These are phyloP conservation scores for Pholiota conissans DNA, from an alignment of 768 basidiomycete species.

Conservation along the genomic window DNA sequence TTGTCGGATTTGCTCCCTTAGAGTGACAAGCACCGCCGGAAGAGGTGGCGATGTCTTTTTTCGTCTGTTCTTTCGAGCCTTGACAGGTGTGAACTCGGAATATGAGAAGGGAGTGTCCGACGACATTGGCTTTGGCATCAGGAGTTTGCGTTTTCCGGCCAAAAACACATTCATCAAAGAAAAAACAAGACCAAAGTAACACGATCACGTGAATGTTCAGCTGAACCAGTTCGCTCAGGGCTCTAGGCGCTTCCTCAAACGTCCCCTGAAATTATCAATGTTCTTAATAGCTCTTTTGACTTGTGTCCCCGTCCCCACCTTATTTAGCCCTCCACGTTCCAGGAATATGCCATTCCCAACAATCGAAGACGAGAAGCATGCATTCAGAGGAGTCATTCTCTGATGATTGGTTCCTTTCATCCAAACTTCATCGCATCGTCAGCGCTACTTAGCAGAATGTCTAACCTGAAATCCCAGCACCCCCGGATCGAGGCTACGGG, in stretches of 20 bases:
- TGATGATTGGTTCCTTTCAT: neutral
- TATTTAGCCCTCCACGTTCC: neutral
- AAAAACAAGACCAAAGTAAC: neutral
- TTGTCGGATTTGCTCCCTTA: slow-evolving; percentile 45
- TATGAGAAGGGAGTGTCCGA: slow-evolving; percentile 36
- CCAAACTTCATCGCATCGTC: neutral
- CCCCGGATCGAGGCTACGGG: neutral
- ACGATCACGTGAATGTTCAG: neutral
- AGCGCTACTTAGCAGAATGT: neutral
- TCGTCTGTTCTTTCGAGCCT: slow-evolving; percentile 50
- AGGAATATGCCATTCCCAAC: neutral
- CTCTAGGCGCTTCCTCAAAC: neutral
- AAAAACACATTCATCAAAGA: neutral
- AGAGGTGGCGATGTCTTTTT: slow-evolving; percentile 32
- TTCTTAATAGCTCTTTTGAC: neutral
- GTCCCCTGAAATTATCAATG: slow-evolving; percentile 6
- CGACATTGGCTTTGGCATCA: slow-evolving; percentile 9
- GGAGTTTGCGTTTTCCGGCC: slow-evolving; percentile 1
- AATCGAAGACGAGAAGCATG: neutral
- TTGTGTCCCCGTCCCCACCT: neutral
- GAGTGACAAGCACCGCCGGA: slow-evolving; percentile 38
- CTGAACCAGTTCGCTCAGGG: slow-evolving; percentile 1
- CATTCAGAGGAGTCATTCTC: neutral
- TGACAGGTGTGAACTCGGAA: slow-evolving; percentile 52
- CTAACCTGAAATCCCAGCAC: neutral